A percentile compares a stretch with the other conserved stretches of the same genome.
These are phyloP conservation scores for Colletotrichum truncatum DNA, from an alignment of 2,329 filamentous ascomycete genomes.

Conservation along the genomic window DNA sequence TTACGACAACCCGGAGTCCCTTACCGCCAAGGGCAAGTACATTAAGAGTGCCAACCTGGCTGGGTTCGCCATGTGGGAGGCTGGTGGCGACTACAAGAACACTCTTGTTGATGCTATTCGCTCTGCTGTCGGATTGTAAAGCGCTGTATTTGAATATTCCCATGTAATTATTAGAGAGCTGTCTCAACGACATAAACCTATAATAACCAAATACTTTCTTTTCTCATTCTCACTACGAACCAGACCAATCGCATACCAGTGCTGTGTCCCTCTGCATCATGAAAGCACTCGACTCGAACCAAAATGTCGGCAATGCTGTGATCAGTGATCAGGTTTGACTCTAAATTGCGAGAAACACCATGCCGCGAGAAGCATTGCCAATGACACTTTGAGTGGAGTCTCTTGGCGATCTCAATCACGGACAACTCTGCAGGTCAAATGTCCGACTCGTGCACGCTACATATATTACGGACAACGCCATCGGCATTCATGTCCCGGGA, in stretches of 20 bases:
- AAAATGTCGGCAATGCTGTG: no score
- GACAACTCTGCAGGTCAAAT: not conserved
- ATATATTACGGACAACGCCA: not conserved
- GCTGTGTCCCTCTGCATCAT: no score
- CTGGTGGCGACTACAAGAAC: constrained; percentile 26
- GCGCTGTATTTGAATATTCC: not conserved
- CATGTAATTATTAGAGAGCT: not conserved
- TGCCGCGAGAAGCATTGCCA: not conserved
- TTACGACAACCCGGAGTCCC: constrained; percentile 19
- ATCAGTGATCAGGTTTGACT: not conserved
- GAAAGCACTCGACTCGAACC: no score
- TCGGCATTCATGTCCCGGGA: not conserved
- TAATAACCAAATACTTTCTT: constrained; percentile 2
- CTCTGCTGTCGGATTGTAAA: constrained; percentile 18
- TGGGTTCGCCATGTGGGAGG: constrained; percentile 23
- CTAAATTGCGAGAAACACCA: not conserved
- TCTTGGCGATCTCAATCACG: not conserved
- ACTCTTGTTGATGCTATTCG: constrained; percentile 22
- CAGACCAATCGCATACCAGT: no score
- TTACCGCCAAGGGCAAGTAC: constrained; percentile 24
- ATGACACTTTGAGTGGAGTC: not conserved
- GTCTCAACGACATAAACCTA: not conserved
- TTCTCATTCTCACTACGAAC: no score
- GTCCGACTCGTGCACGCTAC: not conserved
- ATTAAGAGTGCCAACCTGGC: constrained; percentile 6